A percentile compares a stretch with the other conserved stretches of the same genome.
Conservation (phyloP, 129 eudicot genomes). For the Chrysanthemum seticuspe region DNA sequence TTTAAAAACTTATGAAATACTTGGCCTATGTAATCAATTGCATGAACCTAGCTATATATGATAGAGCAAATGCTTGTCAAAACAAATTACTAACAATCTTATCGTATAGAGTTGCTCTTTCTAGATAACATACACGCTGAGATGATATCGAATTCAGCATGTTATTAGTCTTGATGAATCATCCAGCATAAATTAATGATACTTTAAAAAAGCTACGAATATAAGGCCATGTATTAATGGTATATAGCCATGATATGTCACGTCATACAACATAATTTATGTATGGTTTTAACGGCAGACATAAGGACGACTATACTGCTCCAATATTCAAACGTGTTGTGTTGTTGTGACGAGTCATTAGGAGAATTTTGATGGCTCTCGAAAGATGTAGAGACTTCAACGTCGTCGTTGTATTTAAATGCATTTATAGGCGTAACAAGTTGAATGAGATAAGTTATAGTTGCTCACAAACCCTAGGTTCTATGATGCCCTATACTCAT, state of each 20-base stretch:
- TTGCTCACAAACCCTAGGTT: constrained; percentile 20
- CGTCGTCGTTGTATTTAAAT: constrained; percentile 19
- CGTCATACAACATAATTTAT: background rate
- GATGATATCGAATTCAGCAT: background rate
- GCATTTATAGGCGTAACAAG: constrained; percentile 10
- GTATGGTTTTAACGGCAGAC: background rate
- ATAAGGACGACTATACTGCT: constrained; percentile 9
- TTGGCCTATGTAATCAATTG: background rate
- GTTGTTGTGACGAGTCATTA: constrained; percentile 9
- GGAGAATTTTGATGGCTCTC: constrained; percentile 13
- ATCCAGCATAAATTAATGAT: background rate
- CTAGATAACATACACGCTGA: background rate
- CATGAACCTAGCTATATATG: background rate
- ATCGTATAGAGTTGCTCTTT: background rate
- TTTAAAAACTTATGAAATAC: background rate
- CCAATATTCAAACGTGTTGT: background rate
- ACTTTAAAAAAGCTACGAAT: constrained; percentile 4
- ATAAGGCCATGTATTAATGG: constrained; percentile 5
- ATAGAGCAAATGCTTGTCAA: background rate
- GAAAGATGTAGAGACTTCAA: constrained; percentile 21
- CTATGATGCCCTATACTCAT: constrained; percentile 13
- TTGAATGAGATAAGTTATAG: constrained; percentile 4
- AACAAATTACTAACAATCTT: background rate
- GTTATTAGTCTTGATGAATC: background rate
- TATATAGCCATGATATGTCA: background rate